Percentiles rank a stretch among this genome's conserved stretches.
Evolutionary conservation across 306 rosid species (phyloP).

Genomic region (Dryas alaskensis): DNA sequence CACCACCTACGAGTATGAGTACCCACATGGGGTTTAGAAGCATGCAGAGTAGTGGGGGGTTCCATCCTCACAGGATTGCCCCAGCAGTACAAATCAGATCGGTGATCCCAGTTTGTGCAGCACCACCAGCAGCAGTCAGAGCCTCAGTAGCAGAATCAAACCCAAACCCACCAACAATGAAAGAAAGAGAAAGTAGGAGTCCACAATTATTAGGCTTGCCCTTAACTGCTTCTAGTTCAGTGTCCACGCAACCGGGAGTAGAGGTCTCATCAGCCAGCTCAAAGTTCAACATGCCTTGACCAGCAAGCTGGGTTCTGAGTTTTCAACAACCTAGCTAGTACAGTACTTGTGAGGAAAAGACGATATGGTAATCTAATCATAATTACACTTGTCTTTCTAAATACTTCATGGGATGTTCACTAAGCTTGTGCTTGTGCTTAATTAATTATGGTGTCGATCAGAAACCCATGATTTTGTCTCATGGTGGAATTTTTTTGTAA

Average conservation of each 20-base stretch:
- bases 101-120: constrained; percentile 40
- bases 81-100: constrained; percentile 42
- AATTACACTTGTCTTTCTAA: not conserved
- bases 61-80: constrained; percentile 30
- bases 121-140: constrained; percentile 27
- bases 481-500: constrained; percentile 6
- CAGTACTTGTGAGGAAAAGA: constrained; percentile 20
- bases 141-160: not conserved
- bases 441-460: no score
- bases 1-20: not conserved
- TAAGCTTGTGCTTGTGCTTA: constrained; percentile 12
- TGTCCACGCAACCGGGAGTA: constrained; percentile 1
- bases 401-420: constrained; percentile 3
- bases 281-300: not conserved
- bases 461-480: not conserved
- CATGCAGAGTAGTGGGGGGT: constrained; percentile 22
- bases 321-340: constrained; percentile 20
- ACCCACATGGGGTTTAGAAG: constrained; percentile 6
- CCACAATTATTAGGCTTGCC: no score
- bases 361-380: constrained; percentile 1
- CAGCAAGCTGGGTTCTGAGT: constrained; percentile 10
- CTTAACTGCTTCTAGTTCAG: constrained; percentile 8
- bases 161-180: constrained; percentile 1
- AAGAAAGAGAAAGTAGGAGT: not conserved
- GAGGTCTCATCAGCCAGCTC: constrained; percentile 13